Evolutionary conservation across 306 rosid species (phyloP), one percentile per base, ranked within the genome.

Genomic region (Vachellia collinsii): DNA sequence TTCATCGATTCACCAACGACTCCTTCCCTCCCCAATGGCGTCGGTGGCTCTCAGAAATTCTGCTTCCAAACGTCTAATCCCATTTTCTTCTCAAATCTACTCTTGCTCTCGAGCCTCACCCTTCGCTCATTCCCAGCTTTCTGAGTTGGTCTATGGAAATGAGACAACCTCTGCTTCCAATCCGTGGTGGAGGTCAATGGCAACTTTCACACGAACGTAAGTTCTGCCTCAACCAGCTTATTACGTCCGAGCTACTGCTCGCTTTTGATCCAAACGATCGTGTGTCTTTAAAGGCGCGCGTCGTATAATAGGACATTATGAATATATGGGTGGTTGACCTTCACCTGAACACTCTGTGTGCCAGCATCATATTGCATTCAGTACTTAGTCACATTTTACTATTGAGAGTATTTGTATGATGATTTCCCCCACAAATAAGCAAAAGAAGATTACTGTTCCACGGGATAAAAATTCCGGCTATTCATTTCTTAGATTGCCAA

Each of bases 131-230:
- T 83, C 90, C 29, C 79, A 89, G 25, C 81, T 80, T 76, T 68
- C 93, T 44, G 74, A 70, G 38, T 23, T 70, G 20, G 39, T 43
- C 25, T 7, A 70, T 44, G 74, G 56, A 77, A 76, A 89, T 77
- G 97, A 92, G 76, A 82, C 66, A 38, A 12, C 81, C 11, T 82
- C 80, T 50, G 63, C 79, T 71, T 83, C 88, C 71, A 74, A 43
- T 73, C 91, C 92, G 1, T 95, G 91, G 87, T 84, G 86, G 92
- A 81, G 88, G 83, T 91, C 91, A 88, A 91, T 89, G 94, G 94
- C 92, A 66, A 89, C 92, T 76, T 91, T 91, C 85, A 87, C 88
- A 48, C 88, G 92, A 50, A 91, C 92, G 94, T 91, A 87, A 84
- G 87, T 50, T 51, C 46, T 72, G 23, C 14, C 92, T 81, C 36